Evolutionary conservation across 2,329 filamentous ascomycete genomes (phyloP), one percentile per base, ranked within the genome.

Genomic region (Corinectria fuckeliana): DNA sequence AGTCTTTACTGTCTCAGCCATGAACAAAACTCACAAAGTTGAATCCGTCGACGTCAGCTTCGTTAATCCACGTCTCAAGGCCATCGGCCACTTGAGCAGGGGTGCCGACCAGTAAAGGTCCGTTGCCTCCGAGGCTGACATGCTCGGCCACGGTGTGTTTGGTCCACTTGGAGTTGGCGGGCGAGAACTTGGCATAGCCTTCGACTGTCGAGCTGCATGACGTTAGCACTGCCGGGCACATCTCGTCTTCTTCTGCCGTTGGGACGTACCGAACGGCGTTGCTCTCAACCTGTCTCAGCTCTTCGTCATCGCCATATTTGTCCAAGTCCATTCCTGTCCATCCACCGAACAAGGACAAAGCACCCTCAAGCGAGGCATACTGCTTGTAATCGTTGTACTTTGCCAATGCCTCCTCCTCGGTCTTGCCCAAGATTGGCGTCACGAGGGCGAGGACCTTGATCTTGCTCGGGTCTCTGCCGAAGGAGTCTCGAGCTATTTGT

Each of bases 11-110:
- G 7, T 38, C 1, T 1, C 0, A 1, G 18, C 5, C 11, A 7
- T 10, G 5, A 45, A 8, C 3, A 5, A 3, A 38, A 74, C 84
- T 77, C 71, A 88, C 88, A 71, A 92, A 82, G 69, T 92, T 92
- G 75, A 92, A 92, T 0, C 89, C 89, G 69, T 92, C 89, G 1
- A 92, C 83, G 64, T 91, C 89, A 0, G 87, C 88, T 71, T 91
- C 88, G 5, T 78, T 69, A 0, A 91, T 78, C 89, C 89, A 92
- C 1, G 78, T 74, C 74, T 92, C 87, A 56, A 92, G 79, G 41
- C 83, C 81, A 69, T 92, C 88, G 0, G 87, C 89, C 1, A 91
- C 88, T 63, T 86, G 83, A 14, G 80, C 72, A 0, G 89, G 78
- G 0, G 87, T 91, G 0, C 90, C 89, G 0, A 91, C 85, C 3